phyloP scores from a whole-genome alignment of 2,329 filamentous ascomycete species.

The Boeremia lycopersici region DNA sequence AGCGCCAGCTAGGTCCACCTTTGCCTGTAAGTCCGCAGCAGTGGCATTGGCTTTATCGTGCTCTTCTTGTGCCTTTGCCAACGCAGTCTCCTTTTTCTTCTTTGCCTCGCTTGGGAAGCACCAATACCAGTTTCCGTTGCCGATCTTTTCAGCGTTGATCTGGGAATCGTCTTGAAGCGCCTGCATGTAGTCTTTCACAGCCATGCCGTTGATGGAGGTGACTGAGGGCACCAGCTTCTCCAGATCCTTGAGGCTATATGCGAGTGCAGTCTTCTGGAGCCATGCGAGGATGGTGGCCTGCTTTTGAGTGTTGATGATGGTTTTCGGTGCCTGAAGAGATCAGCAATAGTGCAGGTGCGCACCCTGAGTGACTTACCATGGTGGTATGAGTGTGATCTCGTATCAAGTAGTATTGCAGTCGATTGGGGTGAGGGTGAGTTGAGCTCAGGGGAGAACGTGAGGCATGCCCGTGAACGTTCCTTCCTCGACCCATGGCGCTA shows the following conservation, averaged over 20 bases:
- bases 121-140: slow-evolving; percentile 76
- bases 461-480: slow-evolving; percentile 11
- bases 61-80: slow-evolving; percentile 47
- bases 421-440: not conserved
- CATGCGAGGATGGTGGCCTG: slow-evolving; percentile 63
- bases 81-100: slow-evolving; percentile 50
- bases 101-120: slow-evolving; percentile 65
- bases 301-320: slow-evolving; percentile 63
- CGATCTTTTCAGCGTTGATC: slow-evolving; percentile 71
- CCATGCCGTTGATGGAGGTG: slow-evolving; percentile 68
- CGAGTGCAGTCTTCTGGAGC: slow-evolving; percentile 64
- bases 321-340: slow-evolving; percentile 57
- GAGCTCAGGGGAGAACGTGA: not conserved
- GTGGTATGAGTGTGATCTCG: not conserved
- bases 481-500: slow-evolving; percentile 18
- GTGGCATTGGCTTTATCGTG: slow-evolving; percentile 44
- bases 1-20: slow-evolving; percentile 48
- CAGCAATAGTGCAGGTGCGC: slow-evolving; percentile 1
- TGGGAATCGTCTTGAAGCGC: slow-evolving; percentile 65
- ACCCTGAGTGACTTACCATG: slow-evolving; percentile 13
- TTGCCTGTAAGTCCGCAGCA: slow-evolving; percentile 48
- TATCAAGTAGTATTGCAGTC: not conserved
- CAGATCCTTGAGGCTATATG: slow-evolving; percentile 70
- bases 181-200: slow-evolving; percentile 71
- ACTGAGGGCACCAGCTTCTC: slow-evolving; percentile 68